phyloP scores from a whole-genome alignment of 1,284 basidiomycete genomes.

The Ceratobasidium sp. region DNA sequence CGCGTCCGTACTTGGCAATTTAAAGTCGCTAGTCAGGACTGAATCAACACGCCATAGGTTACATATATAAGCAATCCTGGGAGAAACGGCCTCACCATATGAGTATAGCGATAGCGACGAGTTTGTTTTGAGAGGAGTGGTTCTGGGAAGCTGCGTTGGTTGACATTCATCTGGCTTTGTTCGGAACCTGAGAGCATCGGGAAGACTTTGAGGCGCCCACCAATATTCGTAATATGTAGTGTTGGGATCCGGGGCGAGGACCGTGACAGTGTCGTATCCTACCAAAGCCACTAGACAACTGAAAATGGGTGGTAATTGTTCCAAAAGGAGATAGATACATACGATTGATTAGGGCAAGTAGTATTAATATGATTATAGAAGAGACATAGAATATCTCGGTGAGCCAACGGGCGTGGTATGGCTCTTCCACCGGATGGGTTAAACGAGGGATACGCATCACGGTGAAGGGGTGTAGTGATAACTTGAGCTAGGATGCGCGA shows the following conservation, averaged over 20 bases:
- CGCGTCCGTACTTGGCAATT: not conserved
- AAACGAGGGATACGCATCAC: not conserved
- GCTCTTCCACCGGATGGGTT: conserved; percentile 4
- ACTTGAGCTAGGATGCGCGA: no score
- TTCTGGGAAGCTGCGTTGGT: not conserved
- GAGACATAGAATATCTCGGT: conserved; percentile 12
- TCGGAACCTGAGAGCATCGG: not conserved
- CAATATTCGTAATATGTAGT: conserved; percentile 12
- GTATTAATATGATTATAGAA: not conserved
- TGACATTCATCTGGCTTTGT: conserved; percentile 13
- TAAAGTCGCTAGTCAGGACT: conserved; percentile 9
- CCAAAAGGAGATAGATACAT: not conserved
- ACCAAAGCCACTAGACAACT: not conserved
- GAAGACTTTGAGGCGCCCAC: conserved; percentile 22
- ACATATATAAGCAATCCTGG: no score
- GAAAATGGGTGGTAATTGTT: not conserved
- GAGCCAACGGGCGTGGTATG: conserved; percentile 3
- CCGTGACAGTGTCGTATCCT: conserved; percentile 17
- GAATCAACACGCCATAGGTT: no score
- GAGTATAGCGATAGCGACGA: conserved; percentile 15
- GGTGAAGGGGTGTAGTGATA: no score
- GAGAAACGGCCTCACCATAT: not conserved
- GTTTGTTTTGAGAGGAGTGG: not conserved
- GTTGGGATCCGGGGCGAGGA: conserved; percentile 15
- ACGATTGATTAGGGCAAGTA: not conserved